Evolutionary conservation across 2,329 filamentous ascomycete species (phyloP).

Genomic region (Mariannaea elegans): DNA sequence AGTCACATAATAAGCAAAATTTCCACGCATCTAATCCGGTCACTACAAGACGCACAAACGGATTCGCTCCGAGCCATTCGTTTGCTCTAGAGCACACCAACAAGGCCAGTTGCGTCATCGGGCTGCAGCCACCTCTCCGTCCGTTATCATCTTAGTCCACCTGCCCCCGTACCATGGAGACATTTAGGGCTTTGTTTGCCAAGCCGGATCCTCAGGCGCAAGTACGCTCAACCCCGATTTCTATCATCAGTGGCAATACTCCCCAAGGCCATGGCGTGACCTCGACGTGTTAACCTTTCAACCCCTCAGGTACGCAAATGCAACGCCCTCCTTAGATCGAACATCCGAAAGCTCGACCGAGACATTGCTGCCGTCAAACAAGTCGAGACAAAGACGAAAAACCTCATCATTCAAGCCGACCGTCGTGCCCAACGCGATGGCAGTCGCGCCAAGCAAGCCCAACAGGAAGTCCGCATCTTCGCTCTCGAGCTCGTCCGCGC

Average conservation of each 20-base stretch:
- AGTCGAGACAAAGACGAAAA: constrained; percentile 85
- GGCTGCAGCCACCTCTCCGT: constrained; percentile 18
- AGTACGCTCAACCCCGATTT: constrained; percentile 59
- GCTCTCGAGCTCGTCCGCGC: constrained; percentile 87
- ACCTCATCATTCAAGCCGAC: constrained; percentile 83
- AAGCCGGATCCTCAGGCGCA: constrained; percentile 94
- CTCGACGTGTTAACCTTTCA: constrained; percentile 5
- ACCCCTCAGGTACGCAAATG: constrained; percentile 85
- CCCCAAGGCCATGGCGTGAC: background rate
- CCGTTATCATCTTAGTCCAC: constrained; percentile 2
- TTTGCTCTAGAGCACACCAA: background rate
- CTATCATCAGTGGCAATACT: background rate
- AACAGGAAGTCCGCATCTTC: constrained; percentile 85
- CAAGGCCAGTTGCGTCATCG: constrained; percentile 38
- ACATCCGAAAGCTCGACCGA: constrained; percentile 93
- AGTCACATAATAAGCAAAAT: background rate
- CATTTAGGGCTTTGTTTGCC: constrained; percentile 84
- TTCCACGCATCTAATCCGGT: background rate
- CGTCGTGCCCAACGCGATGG: constrained; percentile 84
- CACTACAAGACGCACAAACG: background rate
- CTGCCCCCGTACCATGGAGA: constrained; percentile 74
- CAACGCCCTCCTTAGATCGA: constrained; percentile 86
- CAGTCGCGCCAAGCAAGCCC: constrained; percentile 79
- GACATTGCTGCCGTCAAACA: constrained; percentile 83
- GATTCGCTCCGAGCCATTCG: background rate